Base-by-base conservation (phyloP, 768 basidiomycete species). In the Agrocybe praecox region DNA sequence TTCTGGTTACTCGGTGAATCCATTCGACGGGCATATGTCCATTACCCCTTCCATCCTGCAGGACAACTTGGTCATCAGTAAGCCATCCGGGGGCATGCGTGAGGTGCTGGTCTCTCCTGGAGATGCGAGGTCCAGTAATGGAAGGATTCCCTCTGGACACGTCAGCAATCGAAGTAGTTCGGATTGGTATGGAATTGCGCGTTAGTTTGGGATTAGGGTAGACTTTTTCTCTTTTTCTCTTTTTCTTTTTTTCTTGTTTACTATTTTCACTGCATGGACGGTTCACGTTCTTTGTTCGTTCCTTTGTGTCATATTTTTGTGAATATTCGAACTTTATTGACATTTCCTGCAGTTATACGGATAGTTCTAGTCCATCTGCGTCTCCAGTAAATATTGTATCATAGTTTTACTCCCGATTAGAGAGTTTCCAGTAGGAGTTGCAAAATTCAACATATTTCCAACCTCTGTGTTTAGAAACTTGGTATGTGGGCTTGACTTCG, bases 141-240 rank as follows among this genome's bases (percentile, higher is more conserved):
- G 47, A 40, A 66, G 49, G 53, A 46, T 52, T 34, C 40, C 52
- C 26, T 57, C 56, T 19, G 48, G 52, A 53, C 17, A 34, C 21
- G 52, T 22, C 32, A 69, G 58, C 51, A 59, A 59, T 34, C 62
- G 58, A 48, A 67, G 60, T 40, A 65, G 56, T 29, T 51, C 61
- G 18, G 67, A 67, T 44, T 67, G 63, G 66, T 69, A 70, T 65
- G 68, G 65, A 6, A 62, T 69, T 52, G 67, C 65, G 10, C 60
- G 60, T 32, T 72, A 64, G 49, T 54, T 42, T 56, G 23, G 46
- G n/a, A 19, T 10, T 34, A 19, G 22, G 15, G 17, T 17, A 12
- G 14, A n/a, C 17, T 19, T 5, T 19, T 33, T 50, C n/a, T n/a
- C n/a, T n/a, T n/a, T n/a, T n/a, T n/a, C n/a, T 46, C 18, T 12